A percentile compares a stretch with the other conserved stretches of the same genome.
phyloP scores from a whole-genome alignment of 192 early-diverging fungal species.

The Umbelopsis sp. region DNA sequence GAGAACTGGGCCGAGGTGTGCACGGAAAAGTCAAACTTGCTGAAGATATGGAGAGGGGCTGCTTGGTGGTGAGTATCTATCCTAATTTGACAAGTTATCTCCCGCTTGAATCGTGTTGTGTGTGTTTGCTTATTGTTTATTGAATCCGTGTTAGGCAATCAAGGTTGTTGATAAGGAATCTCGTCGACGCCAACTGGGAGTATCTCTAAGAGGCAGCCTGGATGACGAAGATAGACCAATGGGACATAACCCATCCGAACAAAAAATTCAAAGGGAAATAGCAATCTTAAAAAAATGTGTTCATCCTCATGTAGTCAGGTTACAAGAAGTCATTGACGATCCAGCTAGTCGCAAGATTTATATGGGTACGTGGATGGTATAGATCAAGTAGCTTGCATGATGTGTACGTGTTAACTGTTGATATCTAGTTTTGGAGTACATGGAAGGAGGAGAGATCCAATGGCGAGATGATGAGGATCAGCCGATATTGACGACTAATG shows the following conservation, averaged over 20 bases:
- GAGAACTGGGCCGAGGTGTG: constrained; percentile 89
- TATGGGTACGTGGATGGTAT: constrained; percentile 56
- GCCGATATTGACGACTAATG: constrained; percentile 66
- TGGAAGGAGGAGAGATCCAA: constrained; percentile 88
- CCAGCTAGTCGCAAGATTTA: constrained; percentile 90
- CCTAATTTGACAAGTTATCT: background rate
- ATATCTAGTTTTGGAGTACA: constrained; percentile 77
- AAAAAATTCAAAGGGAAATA: constrained; percentile 94
- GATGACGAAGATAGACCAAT: constrained; percentile 41
- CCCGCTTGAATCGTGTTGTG: background rate
- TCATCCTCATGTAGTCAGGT: constrained; percentile 88
- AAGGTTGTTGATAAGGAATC: constrained; percentile 72
- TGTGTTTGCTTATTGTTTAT: constrained; percentile 5
- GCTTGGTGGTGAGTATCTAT: constrained; percentile 65
- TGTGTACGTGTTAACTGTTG: background rate
- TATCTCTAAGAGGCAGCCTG: constrained; percentile 4
- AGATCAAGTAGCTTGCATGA: background rate
- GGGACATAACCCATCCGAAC: constrained; percentile 51
- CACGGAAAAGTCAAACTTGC: constrained; percentile 97
- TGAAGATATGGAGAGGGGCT: constrained; percentile 77
- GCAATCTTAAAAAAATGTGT: constrained; percentile 95
- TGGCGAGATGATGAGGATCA: constrained; percentile 75
- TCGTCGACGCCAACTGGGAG: constrained; percentile 44
- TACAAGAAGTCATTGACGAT: constrained; percentile 96
- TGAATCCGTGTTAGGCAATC: constrained; percentile 52